phyloP scores from a whole-genome alignment of 2,329 filamentous ascomycete genomes.

The Botrytis deweyae region DNA sequence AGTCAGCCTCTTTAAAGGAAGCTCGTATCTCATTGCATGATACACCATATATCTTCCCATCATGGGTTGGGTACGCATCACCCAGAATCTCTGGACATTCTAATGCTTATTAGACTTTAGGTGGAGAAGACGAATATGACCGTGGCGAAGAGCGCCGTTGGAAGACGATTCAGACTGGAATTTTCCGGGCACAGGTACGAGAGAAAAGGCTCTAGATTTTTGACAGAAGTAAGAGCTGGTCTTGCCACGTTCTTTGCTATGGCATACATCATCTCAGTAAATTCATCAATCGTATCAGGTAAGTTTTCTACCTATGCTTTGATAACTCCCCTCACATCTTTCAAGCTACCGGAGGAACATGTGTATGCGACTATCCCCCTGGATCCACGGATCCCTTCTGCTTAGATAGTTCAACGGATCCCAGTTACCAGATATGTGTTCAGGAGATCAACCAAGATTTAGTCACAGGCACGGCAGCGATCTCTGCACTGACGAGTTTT shows the following conservation, averaged over 20 bases:
- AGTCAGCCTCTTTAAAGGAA: not conserved
- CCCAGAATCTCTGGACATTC: slow-evolving; percentile 29
- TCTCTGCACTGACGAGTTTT: slow-evolving; percentile 76
- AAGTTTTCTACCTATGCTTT: not conserved
- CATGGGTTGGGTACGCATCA: slow-evolving; percentile 38
- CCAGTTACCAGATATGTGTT: slow-evolving; percentile 63
- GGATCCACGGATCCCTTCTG: slow-evolving; percentile 26
- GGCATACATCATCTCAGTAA: slow-evolving; percentile 71
- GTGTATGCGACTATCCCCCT: slow-evolving; percentile 24
- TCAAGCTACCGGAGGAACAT: slow-evolving; percentile 29
- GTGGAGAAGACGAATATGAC: slow-evolving; percentile 46
- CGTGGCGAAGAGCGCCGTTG: slow-evolving; percentile 65
- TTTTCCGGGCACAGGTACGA: slow-evolving; percentile 67
- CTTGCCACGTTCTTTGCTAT: slow-evolving; percentile 70
- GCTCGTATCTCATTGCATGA: not conserved
- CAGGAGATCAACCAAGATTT: slow-evolving; percentile 60
- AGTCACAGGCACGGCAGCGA: slow-evolving; percentile 82
- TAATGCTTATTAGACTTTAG: slow-evolving; percentile 49
- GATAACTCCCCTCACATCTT: slow-evolving; percentile 12
- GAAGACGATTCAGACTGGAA: slow-evolving; percentile 76
- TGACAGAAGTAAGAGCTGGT: slow-evolving; percentile 81
- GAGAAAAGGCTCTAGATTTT: slow-evolving; percentile 66
- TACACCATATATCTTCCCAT: slow-evolving; percentile 4
- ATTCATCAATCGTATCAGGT: slow-evolving; percentile 47
- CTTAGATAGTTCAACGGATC: slow-evolving; percentile 23